Base-by-base conservation (phyloP, 352 stramenopile species). In the Globisporangium canariense region DNA sequence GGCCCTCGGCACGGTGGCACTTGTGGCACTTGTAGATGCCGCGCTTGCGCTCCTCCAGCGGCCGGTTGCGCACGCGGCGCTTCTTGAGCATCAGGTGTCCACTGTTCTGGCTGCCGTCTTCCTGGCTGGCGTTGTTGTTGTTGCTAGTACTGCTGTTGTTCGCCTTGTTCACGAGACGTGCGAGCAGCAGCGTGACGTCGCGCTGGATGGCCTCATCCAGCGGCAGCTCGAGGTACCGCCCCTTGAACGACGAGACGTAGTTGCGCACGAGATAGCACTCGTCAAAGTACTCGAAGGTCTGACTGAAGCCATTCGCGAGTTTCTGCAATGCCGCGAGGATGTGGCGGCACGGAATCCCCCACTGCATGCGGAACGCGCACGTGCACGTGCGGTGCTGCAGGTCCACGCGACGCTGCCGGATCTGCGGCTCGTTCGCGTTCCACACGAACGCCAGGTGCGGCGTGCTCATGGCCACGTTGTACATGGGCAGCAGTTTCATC, bases 1-100 rank as follows among this genome's bases (percentile, higher is more conserved):
- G 77, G 11, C 77, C 77, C 34, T 85, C 77, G 30, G 74, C 74
- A n/a, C 76, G 69, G 34, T 76, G 60, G 36, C 77, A 85, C 32
- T 70, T 73, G 45, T 77, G 77, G 56, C 77, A 85, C 57, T 79
- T 85, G 70, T 85, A 85, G 67, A 85, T 63, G 6, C 70, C 63
- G 13, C 77, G 67, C 62, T 83, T 85, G 30, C 77, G 74, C 6
- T 79, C 61, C 10, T 73, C 40, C 34, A 64, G 46, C 45, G 72
- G 74, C 4, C 69, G 69, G 30, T 60, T 76, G 46, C 77, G 72
- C 25, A 65, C 54, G 10, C 72, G 69, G 2, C 77, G 70, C 61
- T 74, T 82, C 64, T 70, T 78, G 59, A 58, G 60, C 14, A 14
- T 22, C 13, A 45, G 47, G 14, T 25, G 50, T 0, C 11, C 34